These are phyloP conservation scores for Citrullus amarus DNA, from an alignment of 306 rosid species.

Conservation along the genomic window DNA sequence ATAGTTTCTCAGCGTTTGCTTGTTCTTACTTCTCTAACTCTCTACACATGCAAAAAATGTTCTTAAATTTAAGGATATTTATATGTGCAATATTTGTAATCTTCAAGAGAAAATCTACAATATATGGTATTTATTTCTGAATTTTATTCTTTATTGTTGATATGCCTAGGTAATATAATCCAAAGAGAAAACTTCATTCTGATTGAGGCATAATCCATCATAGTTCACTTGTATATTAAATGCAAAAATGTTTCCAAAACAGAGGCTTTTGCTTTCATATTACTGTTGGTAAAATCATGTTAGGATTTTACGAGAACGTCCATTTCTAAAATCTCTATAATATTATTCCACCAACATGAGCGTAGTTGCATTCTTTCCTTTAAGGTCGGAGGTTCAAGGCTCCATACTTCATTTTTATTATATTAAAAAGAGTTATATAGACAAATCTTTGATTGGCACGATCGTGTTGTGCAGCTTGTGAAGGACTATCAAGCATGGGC, in stretches of 20 bases:
- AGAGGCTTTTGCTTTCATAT: background rate
- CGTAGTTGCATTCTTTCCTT: too few species aligned
- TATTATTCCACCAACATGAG: too few species aligned
- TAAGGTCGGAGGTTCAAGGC: too few species aligned
- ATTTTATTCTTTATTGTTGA: background rate
- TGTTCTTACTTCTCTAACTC: background rate
- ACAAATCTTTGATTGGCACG: background rate
- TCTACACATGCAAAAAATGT: background rate
- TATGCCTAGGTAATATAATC: background rate
- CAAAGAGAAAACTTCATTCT: background rate
- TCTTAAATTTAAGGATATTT: background rate
- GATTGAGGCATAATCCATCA: background rate
- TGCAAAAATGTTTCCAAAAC: background rate
- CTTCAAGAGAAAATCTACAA: background rate
- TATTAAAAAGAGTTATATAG: background rate
- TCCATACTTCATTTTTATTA: too few species aligned
- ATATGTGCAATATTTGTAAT: background rate
- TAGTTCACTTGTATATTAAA: background rate
- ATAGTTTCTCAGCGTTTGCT: background rate
- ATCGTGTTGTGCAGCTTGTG: slow-evolving; percentile 52
- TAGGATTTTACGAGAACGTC: background rate
- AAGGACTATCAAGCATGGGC: slow-evolving; percentile 96
- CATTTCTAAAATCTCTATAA: background rate
- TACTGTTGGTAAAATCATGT: background rate
- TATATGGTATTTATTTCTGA: background rate